Conservation (phyloP, 2,329 filamentous ascomycete species). For the Dactylellina leptospora region DNA sequence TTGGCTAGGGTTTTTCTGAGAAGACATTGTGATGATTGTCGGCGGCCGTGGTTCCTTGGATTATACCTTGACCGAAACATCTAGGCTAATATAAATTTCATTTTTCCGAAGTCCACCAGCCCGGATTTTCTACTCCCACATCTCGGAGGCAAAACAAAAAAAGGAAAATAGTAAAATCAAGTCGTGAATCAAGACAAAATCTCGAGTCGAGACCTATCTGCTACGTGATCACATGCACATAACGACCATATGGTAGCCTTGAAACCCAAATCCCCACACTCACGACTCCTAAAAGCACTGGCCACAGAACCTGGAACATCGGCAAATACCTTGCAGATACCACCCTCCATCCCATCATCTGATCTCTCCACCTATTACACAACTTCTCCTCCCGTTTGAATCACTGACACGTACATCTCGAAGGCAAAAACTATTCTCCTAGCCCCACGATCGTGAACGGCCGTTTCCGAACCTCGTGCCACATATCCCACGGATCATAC, state of each 20-base stretch:
- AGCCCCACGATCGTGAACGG: too few species aligned
- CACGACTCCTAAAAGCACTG: too few species aligned
- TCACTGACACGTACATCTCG: too few species aligned
- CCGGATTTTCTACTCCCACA: slow-evolving; percentile 23
- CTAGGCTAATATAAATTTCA: slow-evolving; percentile 24
- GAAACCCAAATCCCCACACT: too few species aligned
- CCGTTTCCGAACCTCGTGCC: neutral
- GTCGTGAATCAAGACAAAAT: too few species aligned
- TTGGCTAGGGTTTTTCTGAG: too few species aligned
- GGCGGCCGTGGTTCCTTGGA: too few species aligned
- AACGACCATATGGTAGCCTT: neutral
- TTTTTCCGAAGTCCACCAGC: slow-evolving; percentile 36
- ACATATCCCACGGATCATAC: too few species aligned
- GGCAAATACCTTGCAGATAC: slow-evolving; percentile 32
- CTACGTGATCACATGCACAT: slow-evolving; percentile 44
- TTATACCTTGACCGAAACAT: neutral
- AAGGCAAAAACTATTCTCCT: neutral
- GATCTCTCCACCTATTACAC: slow-evolving; percentile 13
- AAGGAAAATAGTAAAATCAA: neutral
- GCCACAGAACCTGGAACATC: slow-evolving; percentile 25
- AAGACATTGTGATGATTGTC: too few species aligned
- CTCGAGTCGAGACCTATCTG: too few species aligned
- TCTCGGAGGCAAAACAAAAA: slow-evolving; percentile 40
- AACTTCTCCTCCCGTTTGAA: too few species aligned
- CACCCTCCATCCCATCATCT: slow-evolving; percentile 26